Evolutionary conservation across 139 green algal genomes (phyloP), one percentile per base, ranked within the genome.

Genomic region (Micractinium sp.): DNA sequence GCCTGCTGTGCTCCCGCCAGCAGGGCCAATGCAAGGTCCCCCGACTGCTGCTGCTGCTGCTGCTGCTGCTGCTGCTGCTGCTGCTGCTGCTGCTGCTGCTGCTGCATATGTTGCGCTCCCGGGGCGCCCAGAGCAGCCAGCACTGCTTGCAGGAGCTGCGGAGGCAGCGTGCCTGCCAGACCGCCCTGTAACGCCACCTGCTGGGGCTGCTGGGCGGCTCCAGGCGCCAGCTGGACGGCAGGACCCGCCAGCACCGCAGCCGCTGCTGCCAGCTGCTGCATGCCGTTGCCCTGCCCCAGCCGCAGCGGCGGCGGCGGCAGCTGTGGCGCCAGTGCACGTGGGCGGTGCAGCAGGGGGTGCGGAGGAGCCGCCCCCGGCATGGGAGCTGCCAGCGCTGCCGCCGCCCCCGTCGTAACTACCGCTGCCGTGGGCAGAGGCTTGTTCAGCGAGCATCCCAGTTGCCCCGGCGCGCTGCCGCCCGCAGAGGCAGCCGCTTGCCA

Each of bases 181-280:
- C 2, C 5, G 71, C 71, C 9, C 47, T 9, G 27, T 23, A 77
- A 5, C 31, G 71, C 31, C 47, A 9, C 47, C 47, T 56, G 47
- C 47, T 56, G 47, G 5, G 47, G 7, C 47, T 56, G 47, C 47
- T 56, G 47, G 7, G 47, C 9, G 47, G 47, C 47, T 9, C 47
- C 47, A 56, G 47, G 47, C 47, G 47, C 47, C 47, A 56, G 47
- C 47, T 56, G 47, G 47, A 5, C 47, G 9, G 47, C 47, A 56
- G 9, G 71, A 16, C 29, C 71, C 0, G 71, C 5, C 71, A 81
- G 74, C 19, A 33, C 33, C 2, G 74, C 74, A 16, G 73, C 73
- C 2, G 73, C 73, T 41, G 73, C 67, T 38, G n/a, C 81, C 13
- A 76, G 41, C 81, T 86, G 81, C 35, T 56, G 77, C 77, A 82